These are phyloP conservation scores for Hirschfeldia incana DNA, from an alignment of 345 rosid genomes.

Conservation along the genomic window DNA sequence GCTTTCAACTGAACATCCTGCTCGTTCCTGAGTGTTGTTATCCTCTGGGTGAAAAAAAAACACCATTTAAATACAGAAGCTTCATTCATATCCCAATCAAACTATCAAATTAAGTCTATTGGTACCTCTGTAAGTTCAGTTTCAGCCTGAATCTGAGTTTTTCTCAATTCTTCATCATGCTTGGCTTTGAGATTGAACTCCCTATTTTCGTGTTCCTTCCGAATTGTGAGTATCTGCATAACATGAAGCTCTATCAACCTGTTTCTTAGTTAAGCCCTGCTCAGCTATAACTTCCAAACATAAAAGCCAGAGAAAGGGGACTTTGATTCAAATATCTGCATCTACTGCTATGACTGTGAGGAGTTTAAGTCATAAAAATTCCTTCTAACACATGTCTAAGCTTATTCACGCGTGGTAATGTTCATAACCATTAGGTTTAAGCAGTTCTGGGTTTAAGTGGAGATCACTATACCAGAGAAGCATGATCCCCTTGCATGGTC, in stretches of 20 bases:
- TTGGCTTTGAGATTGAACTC: constrained; percentile 62
- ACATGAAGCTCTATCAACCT: constrained; percentile 39
- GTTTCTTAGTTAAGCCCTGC: not conserved
- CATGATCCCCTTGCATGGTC: constrained; percentile 60
- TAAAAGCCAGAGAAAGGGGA: not conserved
- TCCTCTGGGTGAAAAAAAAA: constrained; percentile 47
- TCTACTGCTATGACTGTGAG: not conserved
- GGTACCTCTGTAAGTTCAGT: constrained; percentile 66
- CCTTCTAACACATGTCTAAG: not conserved
- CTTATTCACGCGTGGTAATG: constrained; percentile 52
- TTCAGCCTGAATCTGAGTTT: constrained; percentile 67
- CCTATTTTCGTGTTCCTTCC: constrained; percentile 57
- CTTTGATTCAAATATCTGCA: not conserved
- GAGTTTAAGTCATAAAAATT: not conserved
- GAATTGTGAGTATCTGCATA: constrained; percentile 52
- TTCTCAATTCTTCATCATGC: constrained; percentile 65
- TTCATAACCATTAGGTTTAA: constrained; percentile 13
- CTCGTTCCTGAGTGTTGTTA: constrained; percentile 56
- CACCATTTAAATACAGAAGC: not conserved
- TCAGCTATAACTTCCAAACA: not conserved
- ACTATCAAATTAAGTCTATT: not conserved
- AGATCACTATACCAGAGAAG: constrained; percentile 54
- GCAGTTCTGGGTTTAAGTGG: not conserved
- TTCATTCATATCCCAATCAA: not conserved
- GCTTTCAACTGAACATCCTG: constrained; percentile 56